These are phyloP conservation scores for Trifolium dubium DNA, from an alignment of 306 rosid genomes.

Conservation along the genomic window DNA sequence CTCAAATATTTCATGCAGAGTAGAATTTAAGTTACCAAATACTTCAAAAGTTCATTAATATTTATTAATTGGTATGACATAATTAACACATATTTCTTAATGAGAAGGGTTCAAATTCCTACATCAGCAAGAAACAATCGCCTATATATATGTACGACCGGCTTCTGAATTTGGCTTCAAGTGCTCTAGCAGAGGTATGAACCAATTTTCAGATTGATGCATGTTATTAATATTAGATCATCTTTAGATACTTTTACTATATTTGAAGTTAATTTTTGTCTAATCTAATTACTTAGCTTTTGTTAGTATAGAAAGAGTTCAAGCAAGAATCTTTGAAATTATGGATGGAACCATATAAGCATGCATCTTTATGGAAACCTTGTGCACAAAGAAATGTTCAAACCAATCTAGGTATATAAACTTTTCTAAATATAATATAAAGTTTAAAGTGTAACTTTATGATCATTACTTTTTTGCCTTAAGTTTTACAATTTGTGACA, in stretches of 20 bases:
- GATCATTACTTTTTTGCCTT: conserved; percentile 1
- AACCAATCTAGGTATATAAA: conserved; percentile 51
- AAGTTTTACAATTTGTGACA: conserved; percentile 49
- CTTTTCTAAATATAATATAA: background rate
- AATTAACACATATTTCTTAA: conserved; percentile 16
- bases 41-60: background rate
- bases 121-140: conserved; percentile 45
- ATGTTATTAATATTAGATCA: background rate
- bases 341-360: conserved; percentile 71
- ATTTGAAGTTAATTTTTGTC: conserved; percentile 4
- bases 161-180: conserved; percentile 75
- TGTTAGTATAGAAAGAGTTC: conserved; percentile 60
- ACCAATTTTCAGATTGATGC: conserved; percentile 28
- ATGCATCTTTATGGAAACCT: conserved; percentile 77
- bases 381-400: conserved; percentile 67
- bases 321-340: conserved; percentile 66
- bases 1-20: conserved; percentile 28
- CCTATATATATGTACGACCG: conserved; percentile 74
- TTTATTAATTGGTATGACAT: background rate
- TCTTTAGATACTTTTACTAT: conserved; percentile 16
- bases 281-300: conserved; percentile 32
- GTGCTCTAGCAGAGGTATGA: conserved; percentile 76
- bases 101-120: conserved; percentile 49
- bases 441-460: too few species aligned
- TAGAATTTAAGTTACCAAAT: background rate